phyloP scores from a whole-genome alignment of 148 eudicot species.

The Gaultheria prostrata region DNA sequence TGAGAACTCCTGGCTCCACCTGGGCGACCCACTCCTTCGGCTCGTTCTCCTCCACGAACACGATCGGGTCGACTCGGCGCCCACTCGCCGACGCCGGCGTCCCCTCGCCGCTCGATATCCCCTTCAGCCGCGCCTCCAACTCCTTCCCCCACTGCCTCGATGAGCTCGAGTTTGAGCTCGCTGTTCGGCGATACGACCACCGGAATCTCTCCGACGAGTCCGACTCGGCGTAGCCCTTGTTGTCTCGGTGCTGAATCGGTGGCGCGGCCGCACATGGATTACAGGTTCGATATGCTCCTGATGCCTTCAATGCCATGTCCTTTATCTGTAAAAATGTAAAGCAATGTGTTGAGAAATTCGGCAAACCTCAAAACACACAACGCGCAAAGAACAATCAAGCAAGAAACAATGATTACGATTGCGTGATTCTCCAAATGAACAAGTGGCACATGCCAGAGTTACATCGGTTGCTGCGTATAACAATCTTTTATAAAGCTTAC shows the following conservation, averaged over 20 bases:
- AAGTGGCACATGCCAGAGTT: too few relatives aligned
- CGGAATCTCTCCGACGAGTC: slow-evolving; percentile 55
- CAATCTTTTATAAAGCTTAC: too few relatives aligned
- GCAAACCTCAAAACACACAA: too few relatives aligned
- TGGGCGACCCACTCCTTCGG: slow-evolving; percentile 99
- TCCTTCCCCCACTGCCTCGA: slow-evolving; percentile 86
- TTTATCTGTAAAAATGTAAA: slow-evolving; percentile 40
- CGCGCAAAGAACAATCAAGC: too few relatives aligned
- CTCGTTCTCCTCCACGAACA: slow-evolving; percentile 83
- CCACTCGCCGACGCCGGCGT: slow-evolving; percentile 60
- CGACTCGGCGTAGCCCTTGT: slow-evolving; percentile 27
- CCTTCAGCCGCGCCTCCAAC: slow-evolving; percentile 94
- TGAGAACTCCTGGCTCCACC: slow-evolving; percentile 94
- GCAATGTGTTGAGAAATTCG: too few relatives aligned
- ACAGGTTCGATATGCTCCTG: slow-evolving; percentile 69
- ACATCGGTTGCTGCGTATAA: too few relatives aligned
- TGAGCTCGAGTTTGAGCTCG: slow-evolving; percentile 67
- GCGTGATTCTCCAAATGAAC: too few relatives aligned
- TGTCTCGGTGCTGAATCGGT: slow-evolving; percentile 21
- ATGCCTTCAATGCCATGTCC: slow-evolving; percentile 81
- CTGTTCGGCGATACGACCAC: slow-evolving; percentile 57
- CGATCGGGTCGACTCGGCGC: slow-evolving; percentile 57
- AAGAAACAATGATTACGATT: too few relatives aligned
- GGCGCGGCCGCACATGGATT: slow-evolving; percentile 54
- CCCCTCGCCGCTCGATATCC: slow-evolving; percentile 57